A percentile compares a stretch with the other conserved stretches of the same genome.
These are phyloP conservation scores for Hamigera avellanea DNA, from an alignment of 495 filamentous ascomycete genomes.

Conservation along the genomic window DNA sequence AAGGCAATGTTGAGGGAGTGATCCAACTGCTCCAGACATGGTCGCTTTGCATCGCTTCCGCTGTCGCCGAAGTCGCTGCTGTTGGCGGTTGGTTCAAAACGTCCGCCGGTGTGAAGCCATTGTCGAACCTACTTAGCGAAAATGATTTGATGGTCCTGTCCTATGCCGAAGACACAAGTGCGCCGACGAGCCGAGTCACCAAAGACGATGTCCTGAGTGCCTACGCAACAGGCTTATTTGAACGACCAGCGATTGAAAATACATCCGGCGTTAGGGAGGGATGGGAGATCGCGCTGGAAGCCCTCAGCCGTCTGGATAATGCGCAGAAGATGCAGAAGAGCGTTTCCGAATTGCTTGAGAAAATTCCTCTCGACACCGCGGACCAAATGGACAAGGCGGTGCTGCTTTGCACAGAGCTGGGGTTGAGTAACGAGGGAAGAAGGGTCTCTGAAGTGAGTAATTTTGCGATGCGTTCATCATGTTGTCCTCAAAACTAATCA, in stretches of 20 bases:
- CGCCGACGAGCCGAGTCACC: slow-evolving; percentile 11
- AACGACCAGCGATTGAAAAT: slow-evolving; percentile 29
- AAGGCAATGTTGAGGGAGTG: slow-evolving; percentile 62
- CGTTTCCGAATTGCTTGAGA: slow-evolving; percentile 51
- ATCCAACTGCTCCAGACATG: slow-evolving; percentile 62
- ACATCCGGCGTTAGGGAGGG: slow-evolving; percentile 44
- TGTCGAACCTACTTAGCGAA: slow-evolving; percentile 37
- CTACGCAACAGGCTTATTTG: slow-evolving; percentile 50
- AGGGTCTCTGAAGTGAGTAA: slow-evolving; percentile 60
- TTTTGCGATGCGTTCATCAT: too few species aligned
- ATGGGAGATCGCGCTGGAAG: slow-evolving; percentile 76
- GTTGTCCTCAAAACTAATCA: slow-evolving; percentile 1
- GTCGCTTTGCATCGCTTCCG: slow-evolving; percentile 64
- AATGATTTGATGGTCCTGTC: slow-evolving; percentile 52
- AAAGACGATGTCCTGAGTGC: slow-evolving; percentile 63
- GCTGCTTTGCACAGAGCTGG: slow-evolving; percentile 53
- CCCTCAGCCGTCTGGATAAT: slow-evolving; percentile 65
- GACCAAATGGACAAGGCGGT: slow-evolving; percentile 66
- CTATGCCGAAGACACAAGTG: slow-evolving; percentile 28
- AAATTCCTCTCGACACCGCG: slow-evolving; percentile 51
- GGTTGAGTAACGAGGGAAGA: slow-evolving; percentile 57
- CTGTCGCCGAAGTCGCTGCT: slow-evolving; percentile 68
- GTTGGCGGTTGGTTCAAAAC: slow-evolving; percentile 60
- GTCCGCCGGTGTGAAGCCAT: slow-evolving; percentile 11
- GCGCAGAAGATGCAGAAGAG: slow-evolving; percentile 48